phyloP scores from a whole-genome alignment of 768 basidiomycete genomes.

The Amanita phalloides region DNA sequence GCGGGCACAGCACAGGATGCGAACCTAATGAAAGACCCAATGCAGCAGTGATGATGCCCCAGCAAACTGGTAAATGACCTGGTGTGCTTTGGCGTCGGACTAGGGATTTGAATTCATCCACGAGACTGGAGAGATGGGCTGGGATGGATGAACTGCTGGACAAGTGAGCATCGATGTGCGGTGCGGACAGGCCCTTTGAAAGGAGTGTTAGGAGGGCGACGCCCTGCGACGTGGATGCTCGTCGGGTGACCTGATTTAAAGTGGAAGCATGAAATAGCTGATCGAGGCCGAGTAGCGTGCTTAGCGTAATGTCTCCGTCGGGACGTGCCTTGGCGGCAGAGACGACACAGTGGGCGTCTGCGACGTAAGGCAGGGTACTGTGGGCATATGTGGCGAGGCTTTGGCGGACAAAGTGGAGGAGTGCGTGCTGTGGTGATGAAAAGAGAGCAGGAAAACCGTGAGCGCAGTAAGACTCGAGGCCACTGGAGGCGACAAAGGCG shows the following conservation, averaged over 20 bases:
- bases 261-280: conserved; percentile 75
- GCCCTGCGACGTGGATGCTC: conserved; percentile 88
- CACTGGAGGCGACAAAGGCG: conserved; percentile 90
- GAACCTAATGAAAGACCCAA: conserved; percentile 66
- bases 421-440: conserved; percentile 20
- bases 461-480: conserved; percentile 80
- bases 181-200: conserved; percentile 64
- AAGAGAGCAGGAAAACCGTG: conserved; percentile 70
- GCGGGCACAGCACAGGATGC: conserved; percentile 5
- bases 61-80: conserved; percentile 87
- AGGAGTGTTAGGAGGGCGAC: conserved; percentile 87
- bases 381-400: conserved; percentile 71
- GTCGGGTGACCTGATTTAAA: conserved; percentile 78
- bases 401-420: conserved; percentile 55
- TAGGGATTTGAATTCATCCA: conserved; percentile 53
- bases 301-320: conserved; percentile 17
- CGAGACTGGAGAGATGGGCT: conserved; percentile 30
- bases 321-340: conserved; percentile 3
- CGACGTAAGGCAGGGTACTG: conserved; percentile 69
- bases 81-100: conserved; percentile 53
- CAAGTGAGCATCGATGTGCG: conserved; percentile 21
- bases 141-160: conserved; percentile 1
- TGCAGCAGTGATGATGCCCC: conserved; percentile 76
- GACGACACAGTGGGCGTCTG: conserved; percentile 50
- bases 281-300: conserved; percentile 48